Conservation (phyloP, 352 stramenopile species). For the Pythium brachiatum region DNA sequence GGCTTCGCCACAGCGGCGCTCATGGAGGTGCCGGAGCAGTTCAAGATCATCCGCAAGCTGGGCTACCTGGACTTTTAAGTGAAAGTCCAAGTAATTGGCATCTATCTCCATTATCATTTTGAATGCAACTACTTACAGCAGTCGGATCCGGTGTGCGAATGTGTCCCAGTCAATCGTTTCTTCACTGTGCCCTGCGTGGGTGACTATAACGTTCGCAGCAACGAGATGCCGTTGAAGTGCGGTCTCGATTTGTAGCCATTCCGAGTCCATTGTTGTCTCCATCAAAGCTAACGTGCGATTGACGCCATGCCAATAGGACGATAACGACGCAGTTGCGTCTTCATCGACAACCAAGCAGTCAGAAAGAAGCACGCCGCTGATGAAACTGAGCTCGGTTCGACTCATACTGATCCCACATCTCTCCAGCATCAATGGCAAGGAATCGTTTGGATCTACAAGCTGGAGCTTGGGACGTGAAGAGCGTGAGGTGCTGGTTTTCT, state of each 20-base stretch:
- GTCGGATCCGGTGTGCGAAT: slow-evolving; percentile 20
- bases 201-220: not conserved
- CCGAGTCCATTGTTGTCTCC: not conserved
- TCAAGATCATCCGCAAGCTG: slow-evolving; percentile 45
- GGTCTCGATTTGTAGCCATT: slow-evolving; percentile 19
- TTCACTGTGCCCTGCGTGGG: not conserved
- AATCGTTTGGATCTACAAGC: not conserved
- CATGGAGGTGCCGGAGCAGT: slow-evolving; percentile 68
- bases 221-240: slow-evolving; percentile 10
- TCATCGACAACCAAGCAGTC: not conserved
- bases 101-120: not conserved
- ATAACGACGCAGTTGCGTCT: not conserved
- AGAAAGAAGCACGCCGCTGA: not conserved
- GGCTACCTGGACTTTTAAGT: slow-evolving; percentile 31
- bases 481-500: not conserved
- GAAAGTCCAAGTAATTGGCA: no score
- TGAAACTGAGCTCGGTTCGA: slow-evolving; percentile 18
- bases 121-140: not conserved
- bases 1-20: slow-evolving; percentile 65
- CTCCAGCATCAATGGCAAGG: not conserved
- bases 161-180: slow-evolving; percentile 24
- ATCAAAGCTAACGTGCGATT: slow-evolving; percentile 7
- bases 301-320: not conserved
- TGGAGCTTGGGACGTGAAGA: not conserved
- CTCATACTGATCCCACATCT: not conserved